These are phyloP conservation scores for Ilyonectria sp. DNA, from an alignment of 2,329 filamentous ascomycete species.

Conservation along the genomic window DNA sequence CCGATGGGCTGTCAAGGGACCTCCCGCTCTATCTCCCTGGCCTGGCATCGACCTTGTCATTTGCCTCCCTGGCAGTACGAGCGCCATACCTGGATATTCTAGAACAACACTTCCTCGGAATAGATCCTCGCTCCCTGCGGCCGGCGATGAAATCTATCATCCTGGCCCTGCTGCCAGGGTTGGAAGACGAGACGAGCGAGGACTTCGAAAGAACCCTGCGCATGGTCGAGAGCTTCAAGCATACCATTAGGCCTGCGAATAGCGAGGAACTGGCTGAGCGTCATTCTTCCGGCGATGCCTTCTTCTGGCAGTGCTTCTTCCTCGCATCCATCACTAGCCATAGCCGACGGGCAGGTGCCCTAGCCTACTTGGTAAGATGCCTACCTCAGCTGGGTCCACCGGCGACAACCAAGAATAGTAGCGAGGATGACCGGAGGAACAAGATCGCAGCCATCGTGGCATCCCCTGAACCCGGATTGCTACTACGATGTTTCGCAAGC, in stretches of 20 bases:
- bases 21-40: slow-evolving; percentile 92
- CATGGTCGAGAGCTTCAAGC: slow-evolving; percentile 84
- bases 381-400: slow-evolving; percentile 69
- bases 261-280: slow-evolving; percentile 66
- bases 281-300: slow-evolving; percentile 80
- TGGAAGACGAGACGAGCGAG: slow-evolving; percentile 97
- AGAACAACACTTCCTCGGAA: slow-evolving; percentile 82
- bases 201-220: slow-evolving; percentile 92
- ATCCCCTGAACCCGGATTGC: slow-evolving; percentile 89
- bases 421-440: slow-evolving; percentile 55
- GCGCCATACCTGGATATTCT: slow-evolving; percentile 88
- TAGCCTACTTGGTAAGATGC: slow-evolving; percentile 87
- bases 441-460: slow-evolving; percentile 78
- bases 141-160: slow-evolving; percentile 93
- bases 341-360: slow-evolving; percentile 85
- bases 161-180: slow-evolving; percentile 87
- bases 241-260: slow-evolving; percentile 70
- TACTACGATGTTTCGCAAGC: slow-evolving; percentile 92
- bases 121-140: slow-evolving; percentile 80
- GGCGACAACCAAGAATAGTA: slow-evolving; percentile 28
- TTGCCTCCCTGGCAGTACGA: slow-evolving; percentile 92
- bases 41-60: slow-evolving; percentile 89
- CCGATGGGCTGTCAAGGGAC: slow-evolving; percentile 84
- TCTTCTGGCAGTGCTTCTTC: slow-evolving; percentile 99
- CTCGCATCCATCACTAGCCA: slow-evolving; percentile 92